These are phyloP conservation scores for Whalleya microplaca DNA, from an alignment of 2,329 filamentous ascomycete species.

Conservation along the genomic window DNA sequence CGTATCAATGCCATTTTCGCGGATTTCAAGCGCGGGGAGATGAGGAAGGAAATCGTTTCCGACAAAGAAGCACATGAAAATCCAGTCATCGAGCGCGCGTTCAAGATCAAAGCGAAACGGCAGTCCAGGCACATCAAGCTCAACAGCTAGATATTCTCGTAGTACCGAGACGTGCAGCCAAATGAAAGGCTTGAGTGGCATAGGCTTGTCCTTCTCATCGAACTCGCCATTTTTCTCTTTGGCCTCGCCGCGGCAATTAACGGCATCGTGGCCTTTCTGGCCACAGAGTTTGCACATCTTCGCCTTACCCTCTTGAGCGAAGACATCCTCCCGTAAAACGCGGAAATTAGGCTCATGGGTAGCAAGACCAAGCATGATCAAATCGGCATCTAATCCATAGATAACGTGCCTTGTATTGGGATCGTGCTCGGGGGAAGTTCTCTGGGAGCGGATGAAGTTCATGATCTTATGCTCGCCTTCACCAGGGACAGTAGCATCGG, in stretches of 20 bases:
- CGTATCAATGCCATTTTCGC: conserved; percentile 96
- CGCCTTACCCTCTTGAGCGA: conserved; percentile 83
- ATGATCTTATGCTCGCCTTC: conserved; percentile 99
- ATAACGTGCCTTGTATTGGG: conserved; percentile 98
- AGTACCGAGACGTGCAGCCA: conserved; percentile 95
- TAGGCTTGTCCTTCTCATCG: conserved; percentile 76
- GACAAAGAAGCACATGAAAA: conserved; percentile 99
- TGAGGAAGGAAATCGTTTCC: conserved; percentile 98
- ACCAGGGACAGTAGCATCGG: conserved; percentile 94
- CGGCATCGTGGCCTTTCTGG: conserved; percentile 87
- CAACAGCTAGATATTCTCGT: conserved; percentile 89
- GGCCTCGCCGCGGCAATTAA: conserved; percentile 78
- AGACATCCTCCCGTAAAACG: conserved; percentile 95
- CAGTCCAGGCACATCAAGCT: conserved; percentile 81
- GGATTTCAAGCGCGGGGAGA: conserved; percentile 94
- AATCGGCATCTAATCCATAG: conserved; percentile 94
- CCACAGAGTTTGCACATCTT: conserved; percentile 87
- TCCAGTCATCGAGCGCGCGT: conserved; percentile 94
- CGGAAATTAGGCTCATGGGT: conserved; percentile 98
- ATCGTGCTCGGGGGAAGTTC: conserved; percentile 86
- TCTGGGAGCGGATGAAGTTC: conserved; percentile 94
- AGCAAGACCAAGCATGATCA: conserved; percentile 97
- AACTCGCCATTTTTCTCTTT: conserved; percentile 80
- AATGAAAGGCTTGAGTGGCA: conserved; percentile 87
- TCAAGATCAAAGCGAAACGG: conserved; percentile 92